phyloP scores from a whole-genome alignment of 2,329 filamentous ascomycete genomes.

The Aureobasidium lini region DNA sequence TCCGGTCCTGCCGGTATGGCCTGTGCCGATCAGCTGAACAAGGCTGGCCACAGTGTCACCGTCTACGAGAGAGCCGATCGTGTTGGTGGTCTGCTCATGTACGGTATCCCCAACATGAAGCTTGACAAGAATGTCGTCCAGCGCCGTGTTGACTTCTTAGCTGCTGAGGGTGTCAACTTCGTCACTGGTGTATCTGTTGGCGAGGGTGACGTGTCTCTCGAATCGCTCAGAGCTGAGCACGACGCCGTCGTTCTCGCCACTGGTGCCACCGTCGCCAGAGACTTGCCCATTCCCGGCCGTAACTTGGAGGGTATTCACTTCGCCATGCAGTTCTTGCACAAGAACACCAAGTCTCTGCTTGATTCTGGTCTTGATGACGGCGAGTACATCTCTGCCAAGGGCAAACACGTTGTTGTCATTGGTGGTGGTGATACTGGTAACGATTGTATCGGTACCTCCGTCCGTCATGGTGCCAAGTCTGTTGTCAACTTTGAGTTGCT shows the following conservation, averaged over 20 bases:
- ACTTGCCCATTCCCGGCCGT: conserved; percentile 83
- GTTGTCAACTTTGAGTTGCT: conserved; percentile 95
- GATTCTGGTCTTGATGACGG: conserved; percentile 81
- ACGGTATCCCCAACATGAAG: conserved; percentile 99
- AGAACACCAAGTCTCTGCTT: conserved; percentile 94
- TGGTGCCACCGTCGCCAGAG: conserved; percentile 85
- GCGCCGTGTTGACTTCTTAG: conserved; percentile 92
- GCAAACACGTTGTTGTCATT: conserved; percentile 92
- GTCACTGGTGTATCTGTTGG: conserved; percentile 72
- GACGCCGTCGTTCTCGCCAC: conserved; percentile 88
- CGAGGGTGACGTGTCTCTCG: conserved; percentile 59
- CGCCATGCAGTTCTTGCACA: conserved; percentile 95
- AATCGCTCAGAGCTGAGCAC: conserved; percentile 63
- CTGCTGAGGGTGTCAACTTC: conserved; percentile 76
- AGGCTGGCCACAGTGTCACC: conserved; percentile 78
- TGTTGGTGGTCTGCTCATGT: conserved; percentile 88
- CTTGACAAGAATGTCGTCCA: conserved; percentile 96
- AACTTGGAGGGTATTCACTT: conserved; percentile 87
- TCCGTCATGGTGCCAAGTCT: conserved; percentile 90
- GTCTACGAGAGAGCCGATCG: conserved; percentile 91
- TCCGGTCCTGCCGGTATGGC: conserved; percentile 89
- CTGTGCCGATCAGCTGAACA: conserved; percentile 88
- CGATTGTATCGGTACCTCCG: conserved; percentile 93
- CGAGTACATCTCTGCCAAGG: conserved; percentile 87
- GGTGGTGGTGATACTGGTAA: conserved; percentile 97